Conservation (phyloP, 2,329 filamentous ascomycete species). For the Pyricularia sp. region DNA sequence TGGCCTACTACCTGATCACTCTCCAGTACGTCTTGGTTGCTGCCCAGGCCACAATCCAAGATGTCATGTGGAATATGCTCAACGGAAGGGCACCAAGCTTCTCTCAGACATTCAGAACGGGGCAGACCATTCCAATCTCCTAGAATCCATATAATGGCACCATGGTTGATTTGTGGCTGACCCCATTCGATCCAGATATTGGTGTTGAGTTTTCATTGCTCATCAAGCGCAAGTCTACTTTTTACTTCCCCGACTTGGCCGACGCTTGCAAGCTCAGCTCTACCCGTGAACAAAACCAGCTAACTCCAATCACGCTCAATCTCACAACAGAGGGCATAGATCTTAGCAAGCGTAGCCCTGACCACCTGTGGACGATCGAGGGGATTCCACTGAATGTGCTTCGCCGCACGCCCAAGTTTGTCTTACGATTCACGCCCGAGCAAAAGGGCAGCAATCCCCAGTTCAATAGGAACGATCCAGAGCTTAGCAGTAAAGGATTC, state of each 20-base stretch:
- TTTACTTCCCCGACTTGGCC: no score
- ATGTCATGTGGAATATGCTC: not conserved
- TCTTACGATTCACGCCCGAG: not conserved
- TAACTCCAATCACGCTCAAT: no score
- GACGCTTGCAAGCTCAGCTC: no score
- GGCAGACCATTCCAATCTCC: not conserved
- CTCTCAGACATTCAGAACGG: constrained; percentile 9
- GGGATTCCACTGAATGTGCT: not conserved
- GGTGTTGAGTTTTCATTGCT: not conserved
- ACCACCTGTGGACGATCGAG: not conserved
- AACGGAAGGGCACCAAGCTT: constrained; percentile 11
- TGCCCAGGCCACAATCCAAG: not conserved
- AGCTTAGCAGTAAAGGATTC: constrained; percentile 1
- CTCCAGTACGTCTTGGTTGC: not conserved
- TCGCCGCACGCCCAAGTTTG: not conserved
- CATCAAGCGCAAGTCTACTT: not conserved
- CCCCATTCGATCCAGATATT: not conserved
- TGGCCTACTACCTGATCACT: not conserved
- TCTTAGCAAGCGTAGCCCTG: not conserved
- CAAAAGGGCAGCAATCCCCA: no score
- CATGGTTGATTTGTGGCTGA: constrained; percentile 1
- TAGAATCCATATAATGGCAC: not conserved
- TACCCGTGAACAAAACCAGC: no score
- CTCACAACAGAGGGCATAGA: not conserved
- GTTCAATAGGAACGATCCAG: not conserved